phyloP scores from a whole-genome alignment of 2,329 filamentous ascomycete species.

The Nannizziopsis barbatae region DNA sequence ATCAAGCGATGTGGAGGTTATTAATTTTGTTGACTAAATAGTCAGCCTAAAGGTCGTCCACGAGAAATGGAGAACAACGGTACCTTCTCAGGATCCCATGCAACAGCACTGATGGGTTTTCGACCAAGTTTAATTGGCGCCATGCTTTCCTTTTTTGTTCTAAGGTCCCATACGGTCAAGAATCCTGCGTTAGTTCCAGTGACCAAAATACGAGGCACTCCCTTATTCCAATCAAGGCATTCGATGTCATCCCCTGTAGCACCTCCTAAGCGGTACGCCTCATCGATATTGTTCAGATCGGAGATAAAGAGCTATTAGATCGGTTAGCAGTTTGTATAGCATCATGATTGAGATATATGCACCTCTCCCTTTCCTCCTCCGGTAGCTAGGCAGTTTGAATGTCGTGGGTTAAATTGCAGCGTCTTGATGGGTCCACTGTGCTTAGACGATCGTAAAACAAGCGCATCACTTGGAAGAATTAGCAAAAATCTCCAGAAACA shows the following conservation, averaged over 20 bases:
- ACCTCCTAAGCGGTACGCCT: conserved; percentile 79
- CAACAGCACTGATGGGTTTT: conserved; percentile 88
- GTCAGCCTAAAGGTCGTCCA: not conserved
- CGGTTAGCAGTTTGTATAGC: conserved; percentile 6
- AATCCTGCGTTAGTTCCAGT: conserved; percentile 89
- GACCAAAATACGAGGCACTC: conserved; percentile 89
- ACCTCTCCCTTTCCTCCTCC: conserved; percentile 85
- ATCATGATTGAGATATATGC: not conserved
- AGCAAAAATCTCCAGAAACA: not conserved
- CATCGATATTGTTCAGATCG: conserved; percentile 80
- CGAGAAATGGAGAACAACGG: not conserved
- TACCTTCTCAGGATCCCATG: conserved; percentile 88
- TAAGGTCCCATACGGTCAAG: conserved; percentile 96
- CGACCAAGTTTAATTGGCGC: conserved; percentile 81
- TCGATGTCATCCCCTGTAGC: conserved; percentile 88
- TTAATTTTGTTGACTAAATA: conserved; percentile 64
- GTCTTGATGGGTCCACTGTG: conserved; percentile 89
- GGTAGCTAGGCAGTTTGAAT: conserved; percentile 81
- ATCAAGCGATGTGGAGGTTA: conserved; percentile 85
- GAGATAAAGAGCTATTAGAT: conserved; percentile 63
- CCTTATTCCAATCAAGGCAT: conserved; percentile 96
- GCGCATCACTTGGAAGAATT: conserved; percentile 50
- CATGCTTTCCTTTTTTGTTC: conserved; percentile 93
- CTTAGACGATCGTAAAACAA: conserved; percentile 76
- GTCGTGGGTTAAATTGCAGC: conserved; percentile 89